A percentile compares a stretch with the other conserved stretches of the same genome.
Evolutionary conservation across 352 stramenopile genomes (phyloP).

Genomic region (Phytophthora quininea): DNA sequence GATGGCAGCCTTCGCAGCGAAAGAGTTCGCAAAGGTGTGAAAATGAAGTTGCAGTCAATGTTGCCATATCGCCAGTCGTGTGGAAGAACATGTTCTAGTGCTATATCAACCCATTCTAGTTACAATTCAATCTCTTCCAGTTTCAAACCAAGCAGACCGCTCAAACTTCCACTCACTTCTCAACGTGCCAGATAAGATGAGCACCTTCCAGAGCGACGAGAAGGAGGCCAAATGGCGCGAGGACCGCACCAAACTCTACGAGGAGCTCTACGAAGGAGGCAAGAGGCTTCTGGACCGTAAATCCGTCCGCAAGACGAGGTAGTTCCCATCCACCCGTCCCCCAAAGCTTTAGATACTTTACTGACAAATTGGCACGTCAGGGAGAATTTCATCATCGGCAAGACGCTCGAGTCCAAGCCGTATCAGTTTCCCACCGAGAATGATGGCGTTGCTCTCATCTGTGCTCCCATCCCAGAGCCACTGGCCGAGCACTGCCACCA

Average conservation of each 20-base stretch:
- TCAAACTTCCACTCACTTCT: too few species aligned
- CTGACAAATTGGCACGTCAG: slow-evolving; percentile 11
- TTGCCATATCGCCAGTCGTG: too few species aligned
- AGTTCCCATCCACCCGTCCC: background rate
- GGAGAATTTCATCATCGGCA: slow-evolving; percentile 39
- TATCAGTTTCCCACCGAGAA: slow-evolving; percentile 52
- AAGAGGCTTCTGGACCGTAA: slow-evolving; percentile 45
- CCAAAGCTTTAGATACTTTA: background rate
- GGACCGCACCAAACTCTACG: slow-evolving; percentile 46
- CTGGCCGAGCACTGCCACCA: slow-evolving; percentile 47
- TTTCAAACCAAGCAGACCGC: too few species aligned
- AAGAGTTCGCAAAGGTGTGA: slow-evolving; percentile 15
- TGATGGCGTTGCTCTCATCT: slow-evolving; percentile 59
- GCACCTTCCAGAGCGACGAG: slow-evolving; percentile 16
- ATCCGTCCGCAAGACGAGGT: slow-evolving; percentile 44
- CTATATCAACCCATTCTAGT: too few species aligned
- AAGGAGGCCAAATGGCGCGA: slow-evolving; percentile 51
- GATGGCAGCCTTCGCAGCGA: slow-evolving; percentile 40
- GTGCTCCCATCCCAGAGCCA: slow-evolving; percentile 41
- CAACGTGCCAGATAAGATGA: slow-evolving; percentile 16
- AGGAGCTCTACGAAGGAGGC: slow-evolving; percentile 41
- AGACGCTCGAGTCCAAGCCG: slow-evolving; percentile 49
- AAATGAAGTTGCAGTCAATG: background rate
- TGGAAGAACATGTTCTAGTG: too few species aligned
- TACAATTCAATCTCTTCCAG: too few species aligned